Evolutionary conservation across 306 rosid species (phyloP).

Genomic region (Purshia tridentata): DNA sequence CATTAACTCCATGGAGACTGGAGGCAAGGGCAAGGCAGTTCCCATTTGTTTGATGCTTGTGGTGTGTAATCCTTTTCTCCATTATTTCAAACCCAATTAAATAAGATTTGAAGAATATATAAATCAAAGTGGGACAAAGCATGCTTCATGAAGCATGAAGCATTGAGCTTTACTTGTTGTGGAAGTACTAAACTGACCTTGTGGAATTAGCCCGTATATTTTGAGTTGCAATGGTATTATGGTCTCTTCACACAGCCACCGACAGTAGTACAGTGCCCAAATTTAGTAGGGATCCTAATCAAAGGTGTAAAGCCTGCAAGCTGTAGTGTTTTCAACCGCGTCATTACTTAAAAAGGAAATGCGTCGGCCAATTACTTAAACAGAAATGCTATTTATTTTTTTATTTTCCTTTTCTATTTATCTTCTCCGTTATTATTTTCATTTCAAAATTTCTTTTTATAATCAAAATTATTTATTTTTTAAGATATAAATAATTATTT

Average conservation of each 20-base stretch:
- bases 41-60: background rate
- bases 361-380: background rate
- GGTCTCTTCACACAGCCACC: slow-evolving; percentile 1
- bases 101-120: too few species aligned
- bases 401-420: too few species aligned
- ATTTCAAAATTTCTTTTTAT: too few species aligned
- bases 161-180: too few species aligned
- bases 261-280: background rate
- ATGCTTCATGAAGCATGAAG: background rate
- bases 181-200: background rate
- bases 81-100: background rate
- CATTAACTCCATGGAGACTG: too few species aligned
- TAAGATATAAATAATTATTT: too few species aligned
- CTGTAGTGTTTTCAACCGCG: background rate
- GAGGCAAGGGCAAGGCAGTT: too few species aligned
- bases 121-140: background rate
- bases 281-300: background rate
- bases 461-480: too few species aligned
- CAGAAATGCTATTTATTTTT: too few species aligned
- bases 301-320: background rate
- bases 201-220: background rate
- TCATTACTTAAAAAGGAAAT: background rate
- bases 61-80: background rate
- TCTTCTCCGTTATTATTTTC: too few species aligned
- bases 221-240: background rate